Base-by-base conservation (phyloP, 345 rosid species). In the Physaria fendleri region DNA sequence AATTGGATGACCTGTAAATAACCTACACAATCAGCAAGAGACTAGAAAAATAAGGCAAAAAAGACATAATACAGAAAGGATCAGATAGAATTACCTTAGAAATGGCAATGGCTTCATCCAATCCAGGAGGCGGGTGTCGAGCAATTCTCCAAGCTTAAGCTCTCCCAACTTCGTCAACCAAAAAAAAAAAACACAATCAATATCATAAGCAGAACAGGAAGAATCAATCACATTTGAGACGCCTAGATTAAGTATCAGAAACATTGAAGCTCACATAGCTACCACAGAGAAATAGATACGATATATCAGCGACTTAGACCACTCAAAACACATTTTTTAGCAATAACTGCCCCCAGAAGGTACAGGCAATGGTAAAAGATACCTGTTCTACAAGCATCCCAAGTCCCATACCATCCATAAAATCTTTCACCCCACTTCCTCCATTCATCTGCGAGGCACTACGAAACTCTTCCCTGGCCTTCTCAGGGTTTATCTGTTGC, bases 61-160 rank as follows among this genome's bases (percentile, higher is more conserved):
- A 35, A 52, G 17, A 40, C 44, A 23, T 65, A 56, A 13, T 24
- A 28, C 29, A 0, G 0, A 38, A 59, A 39, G 65, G 40, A 40
- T 69, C 4, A 65, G 16, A 59, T 4, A 25, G 3, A 24, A 29
- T 5, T 56, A 89, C 97, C 79, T 89, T 93, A 52, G 99, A 82
- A 75, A 93, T 93, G 59, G 99, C 99, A 65, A 93, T 82, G 39
- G 97, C 97, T 87, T 93, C 99, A 82, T 93, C 95, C 66, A 93
- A 74, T 56, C 99, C 97, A 55, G 97, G 99, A 72, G 99, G 99
- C n/a, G 99, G 99, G 97, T 80, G 66, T 93, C 99, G 12, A 89
- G 83, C 64, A 93, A 76, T 65, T 83, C 99, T 71, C 99, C 97
- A 40, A 93, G 76, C 68, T 93, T 89, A 56, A 89, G 72, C 60